Base-by-base conservation (phyloP, 2,329 filamentous ascomycete genomes). In the Parafenestella ontariensis region DNA sequence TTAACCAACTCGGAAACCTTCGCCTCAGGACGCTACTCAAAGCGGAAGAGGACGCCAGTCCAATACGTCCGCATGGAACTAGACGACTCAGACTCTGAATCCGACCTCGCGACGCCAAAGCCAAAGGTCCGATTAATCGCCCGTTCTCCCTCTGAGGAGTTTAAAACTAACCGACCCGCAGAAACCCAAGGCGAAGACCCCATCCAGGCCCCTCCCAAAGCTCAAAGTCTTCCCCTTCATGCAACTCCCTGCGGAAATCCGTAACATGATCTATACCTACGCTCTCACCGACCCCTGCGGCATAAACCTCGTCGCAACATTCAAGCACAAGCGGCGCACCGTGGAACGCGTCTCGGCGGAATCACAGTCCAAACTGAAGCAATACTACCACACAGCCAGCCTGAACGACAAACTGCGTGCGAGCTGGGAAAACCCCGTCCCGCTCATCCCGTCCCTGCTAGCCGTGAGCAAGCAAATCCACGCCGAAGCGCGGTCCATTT, bases 181-280 rank as follows among this genome's bases (percentile, higher is more conserved):
- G 68, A 72, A 72, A 57, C 60, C 41, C 49, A 69, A 64, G 52
- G 46, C 56, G 20, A 48, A 41, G 15, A 36, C 39, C 33, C 26
- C 44, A 5, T 48, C 61, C 9, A 64, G 55, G 42, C 62, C 62
- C 5, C 68, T 71, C 39, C 65, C 69, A 3, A 72, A 73, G 46
- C 62, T 40, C 49, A 71, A 69, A 29, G 61, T 69, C 46, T 75
- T 76, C 41, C 72, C 69, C 0, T 75, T 76, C 46, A 52, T 76
- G 29, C 8, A 68, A 10, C 65, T 76, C 0, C 72, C 73, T 0
- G 70, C 69, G 2, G 73, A 76, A 42, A 66, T 75, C 10, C 60
- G 71, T 5, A 73, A 73, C 52, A 62, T 69, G 24, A 72, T 76
- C 39, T 75, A 76, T 59, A 40, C 23, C 1, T 61, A 70, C 31